Evolutionary conservation across 768 basidiomycete genomes (phyloP).

Genomic region (Leccinum aurantiacum): DNA sequence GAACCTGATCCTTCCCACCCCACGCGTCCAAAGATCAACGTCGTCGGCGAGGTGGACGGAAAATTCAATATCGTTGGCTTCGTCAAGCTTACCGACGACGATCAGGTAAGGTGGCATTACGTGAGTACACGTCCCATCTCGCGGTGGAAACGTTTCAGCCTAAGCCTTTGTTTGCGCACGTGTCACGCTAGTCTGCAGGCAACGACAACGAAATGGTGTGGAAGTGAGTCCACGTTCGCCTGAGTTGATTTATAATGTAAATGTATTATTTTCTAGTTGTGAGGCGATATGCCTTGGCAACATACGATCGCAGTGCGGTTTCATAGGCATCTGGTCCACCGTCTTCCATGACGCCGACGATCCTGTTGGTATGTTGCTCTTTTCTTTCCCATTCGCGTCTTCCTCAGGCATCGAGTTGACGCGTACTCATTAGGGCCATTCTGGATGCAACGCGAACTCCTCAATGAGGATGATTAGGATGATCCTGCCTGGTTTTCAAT

Average conservation of each 20-base stretch:
- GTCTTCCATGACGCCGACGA: slow-evolving; percentile 46
- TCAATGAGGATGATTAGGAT: slow-evolving; percentile 26
- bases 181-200: slow-evolving; percentile 43
- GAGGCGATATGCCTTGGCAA: slow-evolving; percentile 63
- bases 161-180: slow-evolving; percentile 5
- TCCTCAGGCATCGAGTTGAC: not conserved
- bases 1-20: slow-evolving; percentile 49
- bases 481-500: not conserved
- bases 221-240: slow-evolving; percentile 41
- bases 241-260: slow-evolving; percentile 1
- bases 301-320: slow-evolving; percentile 56
- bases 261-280: slow-evolving; percentile 40
- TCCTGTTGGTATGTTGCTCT: slow-evolving; percentile 40
- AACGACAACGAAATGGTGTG: slow-evolving; percentile 54
- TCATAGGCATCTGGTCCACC: slow-evolving; percentile 56
- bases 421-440: slow-evolving; percentile 22
- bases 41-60: slow-evolving; percentile 51
- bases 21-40: slow-evolving; percentile 51
- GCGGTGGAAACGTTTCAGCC: not conserved
- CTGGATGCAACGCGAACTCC: slow-evolving; percentile 28
- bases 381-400: not conserved
- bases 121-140: slow-evolving; percentile 39
- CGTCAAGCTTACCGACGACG: slow-evolving; percentile 56
- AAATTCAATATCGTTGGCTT: slow-evolving; percentile 51
- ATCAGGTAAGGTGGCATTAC: slow-evolving; percentile 62